Evolutionary conservation across 2,329 filamentous ascomycete species (phyloP).

Genomic region (Sordariomycetes sp.): DNA sequence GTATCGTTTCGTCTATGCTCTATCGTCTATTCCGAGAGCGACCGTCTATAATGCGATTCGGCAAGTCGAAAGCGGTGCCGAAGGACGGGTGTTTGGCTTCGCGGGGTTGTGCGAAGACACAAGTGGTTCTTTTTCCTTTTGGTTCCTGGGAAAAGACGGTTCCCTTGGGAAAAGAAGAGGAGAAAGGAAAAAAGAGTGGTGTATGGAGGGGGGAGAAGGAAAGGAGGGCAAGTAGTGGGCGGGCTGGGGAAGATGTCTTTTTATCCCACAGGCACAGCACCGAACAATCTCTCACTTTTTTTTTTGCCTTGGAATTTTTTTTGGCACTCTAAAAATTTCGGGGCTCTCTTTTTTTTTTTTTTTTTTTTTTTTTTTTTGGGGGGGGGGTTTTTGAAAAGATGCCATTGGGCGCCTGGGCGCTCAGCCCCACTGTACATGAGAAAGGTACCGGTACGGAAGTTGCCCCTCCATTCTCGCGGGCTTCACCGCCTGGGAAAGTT

Average conservation of each 20-base stretch:
- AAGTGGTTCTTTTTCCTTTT: background rate
- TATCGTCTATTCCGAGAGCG: background rate
- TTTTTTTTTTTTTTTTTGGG: background rate
- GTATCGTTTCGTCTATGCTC: background rate
- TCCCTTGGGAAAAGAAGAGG: conserved; percentile 27
- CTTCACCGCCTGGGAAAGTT: background rate
- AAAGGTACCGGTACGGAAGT: background rate
- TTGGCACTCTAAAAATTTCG: background rate
- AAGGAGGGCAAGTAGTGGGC: background rate
- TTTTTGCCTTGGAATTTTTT: background rate
- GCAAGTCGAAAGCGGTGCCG: background rate
- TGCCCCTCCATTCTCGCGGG: background rate
- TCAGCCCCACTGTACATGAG: background rate
- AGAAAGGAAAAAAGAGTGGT: conserved; percentile 19
- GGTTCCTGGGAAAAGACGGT: conserved; percentile 14
- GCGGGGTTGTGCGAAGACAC: background rate
- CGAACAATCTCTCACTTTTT: background rate
- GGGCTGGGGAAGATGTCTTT: background rate
- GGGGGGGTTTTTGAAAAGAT: too few relatives aligned
- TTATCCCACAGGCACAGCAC: background rate
- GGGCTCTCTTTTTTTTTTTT: background rate
- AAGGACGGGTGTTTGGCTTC: background rate
- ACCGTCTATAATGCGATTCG: conserved; percentile 3
- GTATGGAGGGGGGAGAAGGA: conserved; percentile 10
- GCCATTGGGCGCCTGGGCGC: background rate